Conservation (phyloP, 371 early-diverging fungal species). For the Mucor sp. region DNA sequence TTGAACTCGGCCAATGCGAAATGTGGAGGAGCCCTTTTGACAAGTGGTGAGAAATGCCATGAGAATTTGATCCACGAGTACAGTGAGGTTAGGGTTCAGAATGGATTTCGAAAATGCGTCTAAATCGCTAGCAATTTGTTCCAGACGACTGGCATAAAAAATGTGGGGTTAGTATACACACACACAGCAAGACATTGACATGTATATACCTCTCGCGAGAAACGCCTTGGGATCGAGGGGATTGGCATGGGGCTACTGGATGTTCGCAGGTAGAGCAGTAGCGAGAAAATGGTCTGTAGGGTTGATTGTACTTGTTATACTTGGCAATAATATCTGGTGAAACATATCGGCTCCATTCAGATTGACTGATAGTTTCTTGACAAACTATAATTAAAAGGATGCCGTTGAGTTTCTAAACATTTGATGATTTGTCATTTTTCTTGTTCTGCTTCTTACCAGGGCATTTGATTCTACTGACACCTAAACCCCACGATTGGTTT, state of each 20-base stretch:
- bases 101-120: slow-evolving; percentile 14
- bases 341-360: slow-evolving; percentile 65
- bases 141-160: slow-evolving; percentile 14
- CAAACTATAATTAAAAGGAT: slow-evolving; percentile 48
- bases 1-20: slow-evolving; percentile 36
- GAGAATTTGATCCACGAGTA: background rate
- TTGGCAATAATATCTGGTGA: slow-evolving; percentile 40
- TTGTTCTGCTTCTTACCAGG: slow-evolving; percentile 37
- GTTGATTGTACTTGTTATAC: slow-evolving; percentile 66
- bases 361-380: slow-evolving; percentile 52
- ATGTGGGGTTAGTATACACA: background rate
- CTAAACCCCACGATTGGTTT: slow-evolving; percentile 67
- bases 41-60: slow-evolving; percentile 22
- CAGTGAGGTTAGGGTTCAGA: background rate
- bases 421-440: background rate
- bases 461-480: slow-evolving; percentile 63
- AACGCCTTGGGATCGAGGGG: slow-evolving; percentile 31
- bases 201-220: slow-evolving; percentile 36
- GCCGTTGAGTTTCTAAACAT: background rate
- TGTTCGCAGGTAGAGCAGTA: slow-evolving; percentile 67
- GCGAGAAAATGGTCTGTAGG: slow-evolving; percentile 62
- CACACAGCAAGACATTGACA: too few species aligned
- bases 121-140: slow-evolving; percentile 11
- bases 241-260: slow-evolving; percentile 50
- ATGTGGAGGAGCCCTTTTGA: slow-evolving; percentile 27